Evolutionary conservation across 2,329 filamentous ascomycete species (phyloP).

Genomic region (Pseudopyrenochaeta lycopersici): DNA sequence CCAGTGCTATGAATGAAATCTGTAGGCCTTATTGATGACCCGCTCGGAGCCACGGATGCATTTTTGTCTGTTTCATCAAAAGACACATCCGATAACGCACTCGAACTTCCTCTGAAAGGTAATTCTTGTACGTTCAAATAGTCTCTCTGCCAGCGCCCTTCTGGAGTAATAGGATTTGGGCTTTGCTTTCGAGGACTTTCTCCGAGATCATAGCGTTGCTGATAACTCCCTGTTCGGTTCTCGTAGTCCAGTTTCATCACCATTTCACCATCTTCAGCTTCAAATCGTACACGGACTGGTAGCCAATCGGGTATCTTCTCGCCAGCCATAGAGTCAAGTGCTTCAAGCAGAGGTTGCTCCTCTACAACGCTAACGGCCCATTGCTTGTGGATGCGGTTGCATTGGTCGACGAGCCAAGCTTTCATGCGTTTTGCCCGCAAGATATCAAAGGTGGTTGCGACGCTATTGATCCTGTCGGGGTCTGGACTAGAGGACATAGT

Average conservation of each 20-base stretch:
- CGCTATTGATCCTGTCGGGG: not conserved
- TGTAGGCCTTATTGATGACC: slow-evolving; percentile 2
- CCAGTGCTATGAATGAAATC: slow-evolving; percentile 29
- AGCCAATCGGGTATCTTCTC: slow-evolving; percentile 40
- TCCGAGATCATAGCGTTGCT: slow-evolving; percentile 14
- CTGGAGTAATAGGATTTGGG: not conserved
- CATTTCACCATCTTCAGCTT: slow-evolving; percentile 38
- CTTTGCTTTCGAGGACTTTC: slow-evolving; percentile 6
- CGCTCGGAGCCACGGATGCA: slow-evolving; percentile 5
- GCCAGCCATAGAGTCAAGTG: slow-evolving; percentile 34
- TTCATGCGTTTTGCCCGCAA: slow-evolving; percentile 32
- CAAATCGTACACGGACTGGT: slow-evolving; percentile 36
- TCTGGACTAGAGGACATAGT: not conserved
- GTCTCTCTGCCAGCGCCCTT: slow-evolving; percentile 13
- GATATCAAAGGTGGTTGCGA: slow-evolving; percentile 4
- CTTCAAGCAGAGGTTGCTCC: slow-evolving; percentile 28
- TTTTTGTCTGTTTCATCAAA: not conserved
- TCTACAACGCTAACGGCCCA: slow-evolving; percentile 33
- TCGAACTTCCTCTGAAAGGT: not conserved
- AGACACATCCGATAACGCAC: not conserved
- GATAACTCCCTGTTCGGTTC: slow-evolving; percentile 16
- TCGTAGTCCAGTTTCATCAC: slow-evolving; percentile 41
- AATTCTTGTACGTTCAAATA: slow-evolving; percentile 5
- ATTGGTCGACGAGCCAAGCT: slow-evolving; percentile 26
- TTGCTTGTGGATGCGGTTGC: slow-evolving; percentile 30